Base-by-base conservation (phyloP, 1,139 yeast genomes). In the Diutina rugosa region DNA sequence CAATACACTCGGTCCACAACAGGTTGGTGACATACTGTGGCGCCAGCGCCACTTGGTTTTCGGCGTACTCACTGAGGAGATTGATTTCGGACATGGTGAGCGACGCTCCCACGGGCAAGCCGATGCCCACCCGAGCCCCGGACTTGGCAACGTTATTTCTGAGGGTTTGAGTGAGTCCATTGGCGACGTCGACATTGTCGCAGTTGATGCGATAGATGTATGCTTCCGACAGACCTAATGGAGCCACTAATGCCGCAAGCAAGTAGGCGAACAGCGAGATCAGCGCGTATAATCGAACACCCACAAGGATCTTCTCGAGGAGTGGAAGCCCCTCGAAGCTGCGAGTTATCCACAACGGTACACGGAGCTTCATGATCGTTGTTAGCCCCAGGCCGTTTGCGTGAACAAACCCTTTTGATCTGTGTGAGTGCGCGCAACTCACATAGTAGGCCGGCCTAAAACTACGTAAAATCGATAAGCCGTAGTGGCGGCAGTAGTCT, bases 31-130 rank as follows among this genome's bases (percentile, higher is more conserved):
- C 16, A 35, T 38, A 41, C 21, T 51, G 54, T 9, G 54, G 46
- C 46, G 54, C 54, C 35, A 21, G 35, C n/a, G 46, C 54, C 54
- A 51, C 54, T 21, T 51, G 46, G 14, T 29, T 14, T 26, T 51
- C 21, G 35, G 46, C 46, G 32, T 51, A 51, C 14, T 51, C 32
- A 38, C 46, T 38, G 8, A 51, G 29, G 12, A 51, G 35, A n/a
- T 35, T 41, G 35, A 51, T 28, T 38, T 51, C 54, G 12, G 29
- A 26, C 46, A 28, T 51, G 32, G 54, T 51, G 21, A 51, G 53
- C n/a, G 45, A 32, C 9, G 53, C 44, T n/a, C 53, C 53, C 41
- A 49, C 53, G 14, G 53, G 53, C 26, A 49, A 28, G n/a, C 21
- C 53, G n/a, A 32, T 45, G n/a, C 53, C 53, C 7, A 32, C 30